Conservation (phyloP, 768 basidiomycete species). For the Lactarius hengduanensis region DNA sequence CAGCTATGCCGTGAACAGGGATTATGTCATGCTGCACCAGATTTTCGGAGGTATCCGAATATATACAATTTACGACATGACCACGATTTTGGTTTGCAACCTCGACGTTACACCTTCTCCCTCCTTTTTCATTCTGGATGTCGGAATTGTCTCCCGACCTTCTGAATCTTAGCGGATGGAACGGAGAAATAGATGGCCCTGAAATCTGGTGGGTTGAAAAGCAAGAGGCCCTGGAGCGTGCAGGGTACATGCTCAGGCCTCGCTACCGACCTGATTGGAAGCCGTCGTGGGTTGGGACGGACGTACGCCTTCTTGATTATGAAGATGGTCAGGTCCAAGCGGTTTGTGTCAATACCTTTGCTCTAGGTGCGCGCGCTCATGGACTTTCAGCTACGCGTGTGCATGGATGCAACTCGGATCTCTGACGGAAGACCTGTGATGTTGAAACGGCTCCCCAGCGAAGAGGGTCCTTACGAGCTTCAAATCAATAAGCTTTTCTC, state of each 20-base stretch:
- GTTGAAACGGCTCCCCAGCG: constrained; percentile 1
- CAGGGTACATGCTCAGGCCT: constrained; percentile 19
- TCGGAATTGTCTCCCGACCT: no score
- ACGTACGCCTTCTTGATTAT: no score
- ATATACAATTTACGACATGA: no score
- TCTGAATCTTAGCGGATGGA: no score
- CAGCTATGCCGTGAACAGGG: no score
- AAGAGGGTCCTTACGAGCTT: constrained; percentile 13
- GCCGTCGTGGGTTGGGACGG: constrained; percentile 25
- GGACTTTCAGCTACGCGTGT: neutral
- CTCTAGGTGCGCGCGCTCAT: neutral
- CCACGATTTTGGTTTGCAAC: no score
- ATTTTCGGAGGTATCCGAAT: no score
- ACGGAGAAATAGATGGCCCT: no score
- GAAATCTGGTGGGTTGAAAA: constrained; percentile 17
- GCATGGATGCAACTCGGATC: constrained; percentile 24
- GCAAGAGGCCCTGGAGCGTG: neutral
- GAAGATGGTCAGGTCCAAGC: constrained; percentile 22
- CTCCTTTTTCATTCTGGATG: no score
- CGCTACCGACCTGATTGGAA: constrained; percentile 20
- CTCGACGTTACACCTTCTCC: no score
- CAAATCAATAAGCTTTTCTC: constrained; percentile 18
- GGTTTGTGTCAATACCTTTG: neutral
- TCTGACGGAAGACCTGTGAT: constrained; percentile 14
- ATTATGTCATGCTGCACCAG: no score